Evolutionary conservation across 352 stramenopile species (phyloP), one percentile per base, ranked within the genome.

Genomic region (Globisporangium splendens): DNA sequence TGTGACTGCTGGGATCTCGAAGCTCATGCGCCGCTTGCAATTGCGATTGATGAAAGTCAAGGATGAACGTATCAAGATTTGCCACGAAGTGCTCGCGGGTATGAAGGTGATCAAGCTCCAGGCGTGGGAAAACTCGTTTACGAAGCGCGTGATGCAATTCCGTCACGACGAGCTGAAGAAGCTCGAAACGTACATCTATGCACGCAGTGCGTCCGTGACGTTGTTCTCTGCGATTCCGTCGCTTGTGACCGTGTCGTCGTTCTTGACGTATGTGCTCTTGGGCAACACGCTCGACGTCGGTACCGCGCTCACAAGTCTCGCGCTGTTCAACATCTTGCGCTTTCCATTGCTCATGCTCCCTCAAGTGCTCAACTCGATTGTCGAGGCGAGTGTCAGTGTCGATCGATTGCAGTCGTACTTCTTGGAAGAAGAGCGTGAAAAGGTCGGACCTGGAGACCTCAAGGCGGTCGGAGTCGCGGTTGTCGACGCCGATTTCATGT

Each of bases 51-150:
- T 98, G 83, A 78, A 78, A 51, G 79, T 97, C 46, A 98, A 96
- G 57, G 96, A 99, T 68, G 72, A 91, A 47, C 87, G 96, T 21
- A 89, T 98, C 56, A 97, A 98, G 71, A 69, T 98, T 17, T 98
- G 95, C 59, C 94, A 94, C 65, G 96, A 98, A 77, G 85, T 98
- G 24, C 68, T 98, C 38, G 72, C 88, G 43, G 88, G 91, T 39
- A 98, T 98, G 64, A 97, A 98, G 66, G 82, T 99, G 28, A 96
- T 99, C 75, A 99, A 99, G 75, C 72, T 99, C 0, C 93, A 98
- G 59, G 93, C 94, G 7, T 99, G 96, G 96, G 96, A 99, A 70
- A 75, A 83, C 51, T 74, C 61, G 47, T 95, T 96, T 63, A 63
- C 78, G 8, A 55, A 72, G 21, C 77, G 76, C 17, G 76, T 96